Base-by-base conservation (phyloP, 2,329 filamentous ascomycete genomes). In the Thielaviopsis ethacetica region DNA sequence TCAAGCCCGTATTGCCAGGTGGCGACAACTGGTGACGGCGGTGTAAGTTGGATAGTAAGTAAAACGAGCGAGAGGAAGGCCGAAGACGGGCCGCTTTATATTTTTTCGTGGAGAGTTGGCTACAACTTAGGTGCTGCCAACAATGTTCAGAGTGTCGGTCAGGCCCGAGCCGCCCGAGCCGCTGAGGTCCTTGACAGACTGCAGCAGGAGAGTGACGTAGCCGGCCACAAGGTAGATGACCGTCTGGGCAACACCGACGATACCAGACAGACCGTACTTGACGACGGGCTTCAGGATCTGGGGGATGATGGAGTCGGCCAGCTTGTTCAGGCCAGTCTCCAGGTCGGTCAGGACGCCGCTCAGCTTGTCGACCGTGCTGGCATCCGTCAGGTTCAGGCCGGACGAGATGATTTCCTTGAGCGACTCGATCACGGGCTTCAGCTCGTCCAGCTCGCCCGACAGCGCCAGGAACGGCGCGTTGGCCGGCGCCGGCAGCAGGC, bases 181-280 rank as follows among this genome's bases (percentile, higher is more conserved):
- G 19, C 15, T 19, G n/a, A 49, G 7, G 34, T 59, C 56, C 53
- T 61, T 61, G 49, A 51, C 38, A 17, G 15, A 13, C 56, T 58
- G 38, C 1, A 34, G 17, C 13, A 53, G 22, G 26, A 30, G 56
- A 5, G 53, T 30, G n/a, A 59, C 26, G 24, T 56, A 56, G 27
- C 38, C 57, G 24, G 47, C 27, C 4, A 30, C 2, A 15, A 61
- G 21, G 1, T 22, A 41, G 12, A 61, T 19, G 1, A 54, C 50
- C n/a, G 34, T 54, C 56, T 61, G 41, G 54, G 57, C 22, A 15
- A 56, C 41, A 3, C 27, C 21, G 3, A 61, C 21, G 0, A 61
- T 47, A 57, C 60, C 60, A n/a, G 34, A 9, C 26, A 61, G 56
- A 17, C 34, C 49, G 19, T 49, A 56, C 24, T 56, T 38, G 38